phyloP scores from a whole-genome alignment of 2,329 filamentous ascomycete species.

The Colletotrichum zoysiae region DNA sequence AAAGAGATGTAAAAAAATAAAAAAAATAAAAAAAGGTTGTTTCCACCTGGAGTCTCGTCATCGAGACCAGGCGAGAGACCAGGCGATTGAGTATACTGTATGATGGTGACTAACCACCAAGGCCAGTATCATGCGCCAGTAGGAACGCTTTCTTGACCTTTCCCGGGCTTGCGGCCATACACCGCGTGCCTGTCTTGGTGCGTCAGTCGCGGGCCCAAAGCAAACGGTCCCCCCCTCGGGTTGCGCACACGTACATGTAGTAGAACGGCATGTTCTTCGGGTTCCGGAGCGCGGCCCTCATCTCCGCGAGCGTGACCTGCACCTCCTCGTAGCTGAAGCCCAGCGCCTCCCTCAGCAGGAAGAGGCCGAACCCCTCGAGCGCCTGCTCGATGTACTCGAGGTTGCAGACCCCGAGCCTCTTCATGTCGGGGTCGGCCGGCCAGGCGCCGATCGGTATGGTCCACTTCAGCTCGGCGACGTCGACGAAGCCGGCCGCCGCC shows the following conservation, averaged over 20 bases:
- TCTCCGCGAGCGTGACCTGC: constrained; percentile 42
- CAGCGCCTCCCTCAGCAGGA: constrained; percentile 48
- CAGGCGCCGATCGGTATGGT: constrained; percentile 41
- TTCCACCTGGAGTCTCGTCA: too few relatives aligned
- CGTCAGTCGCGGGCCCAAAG: neutral
- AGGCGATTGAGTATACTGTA: too few relatives aligned
- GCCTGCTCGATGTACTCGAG: constrained; percentile 45
- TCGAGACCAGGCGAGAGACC: too few relatives aligned
- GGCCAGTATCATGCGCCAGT: neutral
- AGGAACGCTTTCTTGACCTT: neutral
- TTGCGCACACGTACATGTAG: neutral
- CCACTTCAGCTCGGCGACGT: constrained; percentile 38
- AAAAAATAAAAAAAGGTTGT: too few relatives aligned
- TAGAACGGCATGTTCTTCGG: constrained; percentile 8
- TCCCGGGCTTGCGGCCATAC: constrained; percentile 17
- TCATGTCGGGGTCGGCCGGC: constrained; percentile 28
- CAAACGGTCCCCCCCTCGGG: too few relatives aligned
- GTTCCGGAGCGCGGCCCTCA: constrained; percentile 35
- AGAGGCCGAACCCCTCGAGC: constrained; percentile 48
- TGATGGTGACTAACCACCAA: neutral
- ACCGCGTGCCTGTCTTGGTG: neutral
- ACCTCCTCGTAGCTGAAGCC: constrained; percentile 47
- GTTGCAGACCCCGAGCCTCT: constrained; percentile 42
- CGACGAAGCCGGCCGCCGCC: constrained; percentile 45
- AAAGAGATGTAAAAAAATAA: too few relatives aligned